Conservation (phyloP, 805 yeast genomes). For the Saccharomycopsis sp. region DNA sequence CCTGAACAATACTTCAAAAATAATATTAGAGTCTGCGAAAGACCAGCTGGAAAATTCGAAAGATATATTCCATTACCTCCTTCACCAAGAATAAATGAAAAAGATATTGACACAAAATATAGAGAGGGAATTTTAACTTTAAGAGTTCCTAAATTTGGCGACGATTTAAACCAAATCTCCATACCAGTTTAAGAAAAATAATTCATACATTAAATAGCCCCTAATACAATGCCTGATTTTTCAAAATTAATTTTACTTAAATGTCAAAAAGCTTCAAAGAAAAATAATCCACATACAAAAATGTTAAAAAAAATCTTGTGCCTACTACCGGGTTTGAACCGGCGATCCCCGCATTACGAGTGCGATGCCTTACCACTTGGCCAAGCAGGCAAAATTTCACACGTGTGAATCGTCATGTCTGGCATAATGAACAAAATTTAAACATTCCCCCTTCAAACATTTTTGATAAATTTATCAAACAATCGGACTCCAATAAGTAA, state of each 20-base stretch:
- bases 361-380: slow-evolving; percentile 54
- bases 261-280: too few relatives aligned
- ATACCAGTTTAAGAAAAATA: slow-evolving; percentile 7
- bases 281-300: neutral
- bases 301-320: slow-evolving; percentile 23
- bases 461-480: too few relatives aligned
- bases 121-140: slow-evolving; percentile 19
- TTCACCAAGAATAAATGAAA: slow-evolving; percentile 20
- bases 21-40: slow-evolving; percentile 15
- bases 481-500: too few relatives aligned
- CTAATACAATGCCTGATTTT: too few relatives aligned
- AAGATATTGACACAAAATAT: slow-evolving; percentile 8
- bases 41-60: slow-evolving; percentile 21
- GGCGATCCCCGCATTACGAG: slow-evolving; percentile 54
- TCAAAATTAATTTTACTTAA: neutral
- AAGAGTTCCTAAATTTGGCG: slow-evolving; percentile 16
- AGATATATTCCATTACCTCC: slow-evolving; percentile 20
- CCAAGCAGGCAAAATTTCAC: slow-evolving; percentile 36
- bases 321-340: slow-evolving; percentile 52
- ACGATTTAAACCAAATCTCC: slow-evolving; percentile 16
- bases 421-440: too few relatives aligned
- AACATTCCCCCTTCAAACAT: too few relatives aligned
- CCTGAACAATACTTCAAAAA: slow-evolving; percentile 5
- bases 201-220: too few relatives aligned
- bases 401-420: too few relatives aligned